Evolutionary conservation across 1,284 basidiomycete genomes (phyloP).

Genomic region (Moesziomyces antarcticus): DNA sequence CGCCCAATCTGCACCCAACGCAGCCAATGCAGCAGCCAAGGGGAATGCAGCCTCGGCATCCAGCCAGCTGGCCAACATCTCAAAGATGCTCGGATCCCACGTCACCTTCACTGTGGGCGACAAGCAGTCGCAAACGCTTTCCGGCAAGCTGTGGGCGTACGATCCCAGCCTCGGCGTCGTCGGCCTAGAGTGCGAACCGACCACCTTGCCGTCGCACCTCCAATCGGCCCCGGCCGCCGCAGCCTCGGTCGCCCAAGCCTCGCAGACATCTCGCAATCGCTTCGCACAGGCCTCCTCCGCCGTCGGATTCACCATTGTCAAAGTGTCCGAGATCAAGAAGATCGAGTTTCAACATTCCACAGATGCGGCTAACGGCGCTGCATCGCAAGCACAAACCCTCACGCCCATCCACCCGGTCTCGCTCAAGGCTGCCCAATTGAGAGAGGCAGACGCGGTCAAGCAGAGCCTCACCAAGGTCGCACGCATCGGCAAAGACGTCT

Average conservation of each 20-base stretch:
- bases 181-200: conserved; percentile 54
- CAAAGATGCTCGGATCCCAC: conserved; percentile 36
- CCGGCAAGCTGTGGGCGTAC: conserved; percentile 63
- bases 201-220: conserved; percentile 26
- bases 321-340: conserved; percentile 53
- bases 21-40: conserved; percentile 18
- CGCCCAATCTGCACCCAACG: conserved; percentile 10
- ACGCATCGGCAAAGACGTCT: conserved; percentile 54
- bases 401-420: conserved; percentile 44
- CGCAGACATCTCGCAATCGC: conserved; percentile 38
- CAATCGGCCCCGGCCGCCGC: conserved; percentile 46
- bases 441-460: conserved; percentile 52
- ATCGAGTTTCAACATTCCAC: conserved; percentile 40
- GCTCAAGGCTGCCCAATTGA: conserved; percentile 40
- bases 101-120: conserved; percentile 44
- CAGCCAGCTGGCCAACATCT: conserved; percentile 32
- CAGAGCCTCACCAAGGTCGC: conserved; percentile 49
- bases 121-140: conserved; percentile 27
- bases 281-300: conserved; percentile 24
- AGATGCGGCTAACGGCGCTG: conserved; percentile 8
- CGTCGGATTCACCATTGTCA: conserved; percentile 61
- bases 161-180: conserved; percentile 56
- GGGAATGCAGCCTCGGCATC: conserved; percentile 18
- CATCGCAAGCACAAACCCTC: conserved; percentile 13
- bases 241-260: conserved; percentile 38